A percentile compares a stretch with the other conserved stretches of the same genome.
These are phyloP conservation scores for Parafenestella ontariensis DNA, from an alignment of 2,329 filamentous ascomycete species.

Conservation along the genomic window DNA sequence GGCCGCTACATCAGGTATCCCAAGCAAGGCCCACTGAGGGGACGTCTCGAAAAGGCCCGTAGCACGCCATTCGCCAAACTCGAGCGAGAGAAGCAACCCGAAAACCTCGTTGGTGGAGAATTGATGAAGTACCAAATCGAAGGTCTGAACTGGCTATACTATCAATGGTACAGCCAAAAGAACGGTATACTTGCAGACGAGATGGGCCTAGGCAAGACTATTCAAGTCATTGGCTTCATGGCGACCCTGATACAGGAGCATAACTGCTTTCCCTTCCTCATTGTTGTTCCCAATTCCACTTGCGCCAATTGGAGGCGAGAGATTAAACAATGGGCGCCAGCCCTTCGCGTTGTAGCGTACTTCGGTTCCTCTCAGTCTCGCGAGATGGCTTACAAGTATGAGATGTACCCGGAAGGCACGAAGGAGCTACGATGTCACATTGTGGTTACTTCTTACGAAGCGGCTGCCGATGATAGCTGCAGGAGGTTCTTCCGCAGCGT, in stretches of 20 bases:
- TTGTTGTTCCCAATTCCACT: slow-evolving; percentile 93
- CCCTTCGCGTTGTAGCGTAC: slow-evolving; percentile 87
- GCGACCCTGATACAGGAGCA: slow-evolving; percentile 68
- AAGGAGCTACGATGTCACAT: slow-evolving; percentile 84
- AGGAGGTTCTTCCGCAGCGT: slow-evolving; percentile 71
- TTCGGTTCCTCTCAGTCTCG: slow-evolving; percentile 80
- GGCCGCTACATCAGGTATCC: slow-evolving; percentile 76
- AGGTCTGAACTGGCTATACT: slow-evolving; percentile 93
- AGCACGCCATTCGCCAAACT: slow-evolving; percentile 69
- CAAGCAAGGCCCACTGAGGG: slow-evolving; percentile 62
- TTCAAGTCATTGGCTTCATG: slow-evolving; percentile 87
- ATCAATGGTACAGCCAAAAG: slow-evolving; percentile 81
- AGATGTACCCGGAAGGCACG: slow-evolving; percentile 75
- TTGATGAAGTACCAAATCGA: slow-evolving; percentile 95
- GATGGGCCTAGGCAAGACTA: slow-evolving; percentile 97
- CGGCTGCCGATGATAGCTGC: slow-evolving; percentile 75
- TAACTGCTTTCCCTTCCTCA: slow-evolving; percentile 86
- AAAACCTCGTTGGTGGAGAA: slow-evolving; percentile 75
- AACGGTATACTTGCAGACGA: slow-evolving; percentile 95
- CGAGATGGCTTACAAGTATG: slow-evolving; percentile 78
- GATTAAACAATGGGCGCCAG: slow-evolving; percentile 91
- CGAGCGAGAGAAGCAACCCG: slow-evolving; percentile 75
- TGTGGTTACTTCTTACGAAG: slow-evolving; percentile 94
- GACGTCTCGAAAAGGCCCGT: slow-evolving; percentile 73
- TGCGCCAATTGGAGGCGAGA: slow-evolving; percentile 98